Conservation (phyloP, 2,329 filamentous ascomycete species). For the Purpureocillium takamizusanense region DNA sequence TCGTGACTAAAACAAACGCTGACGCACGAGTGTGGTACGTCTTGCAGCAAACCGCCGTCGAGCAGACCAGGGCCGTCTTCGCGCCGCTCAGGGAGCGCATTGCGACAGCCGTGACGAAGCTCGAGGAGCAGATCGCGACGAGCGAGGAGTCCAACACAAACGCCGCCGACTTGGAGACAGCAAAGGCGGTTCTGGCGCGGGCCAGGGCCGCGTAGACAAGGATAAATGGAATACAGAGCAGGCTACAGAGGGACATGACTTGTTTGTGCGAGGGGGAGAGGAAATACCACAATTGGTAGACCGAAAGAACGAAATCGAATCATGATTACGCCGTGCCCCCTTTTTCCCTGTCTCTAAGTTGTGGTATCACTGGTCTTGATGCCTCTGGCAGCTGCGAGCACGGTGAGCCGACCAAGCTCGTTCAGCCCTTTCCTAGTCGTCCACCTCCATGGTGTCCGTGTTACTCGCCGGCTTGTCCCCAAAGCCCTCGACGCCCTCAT, state of each 20-base stretch:
- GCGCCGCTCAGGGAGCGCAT: conserved; percentile 64
- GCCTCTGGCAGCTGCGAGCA: not conserved
- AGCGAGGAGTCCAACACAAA: conserved; percentile 36
- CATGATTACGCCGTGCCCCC: too few species aligned
- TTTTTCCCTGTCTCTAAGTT: too few species aligned
- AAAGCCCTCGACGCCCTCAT: conserved; percentile 5
- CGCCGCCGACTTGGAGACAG: conserved; percentile 43
- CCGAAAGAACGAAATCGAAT: too few species aligned
- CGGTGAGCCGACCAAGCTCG: not conserved
- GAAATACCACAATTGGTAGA: too few species aligned
- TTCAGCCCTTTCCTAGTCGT: conserved; percentile 26
- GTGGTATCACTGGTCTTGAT: not conserved
- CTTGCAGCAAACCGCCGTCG: conserved; percentile 69
- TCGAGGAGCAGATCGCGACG: conserved; percentile 70
- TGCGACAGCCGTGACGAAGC: conserved; percentile 56
- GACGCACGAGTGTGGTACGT: not conserved
- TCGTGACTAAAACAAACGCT: not conserved
- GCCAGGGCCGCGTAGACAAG: conserved; percentile 27
- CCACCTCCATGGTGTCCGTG: conserved; percentile 57
- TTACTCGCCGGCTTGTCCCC: conserved; percentile 31
- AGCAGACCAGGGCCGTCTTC: conserved; percentile 82
- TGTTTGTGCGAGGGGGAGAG: too few species aligned
- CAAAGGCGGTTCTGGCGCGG: conserved; percentile 42
- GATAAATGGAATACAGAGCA: not conserved
- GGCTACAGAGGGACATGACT: not conserved